Conservation (phyloP, 2,329 filamentous ascomycete species). For the Parascedosporium putredinis region DNA sequence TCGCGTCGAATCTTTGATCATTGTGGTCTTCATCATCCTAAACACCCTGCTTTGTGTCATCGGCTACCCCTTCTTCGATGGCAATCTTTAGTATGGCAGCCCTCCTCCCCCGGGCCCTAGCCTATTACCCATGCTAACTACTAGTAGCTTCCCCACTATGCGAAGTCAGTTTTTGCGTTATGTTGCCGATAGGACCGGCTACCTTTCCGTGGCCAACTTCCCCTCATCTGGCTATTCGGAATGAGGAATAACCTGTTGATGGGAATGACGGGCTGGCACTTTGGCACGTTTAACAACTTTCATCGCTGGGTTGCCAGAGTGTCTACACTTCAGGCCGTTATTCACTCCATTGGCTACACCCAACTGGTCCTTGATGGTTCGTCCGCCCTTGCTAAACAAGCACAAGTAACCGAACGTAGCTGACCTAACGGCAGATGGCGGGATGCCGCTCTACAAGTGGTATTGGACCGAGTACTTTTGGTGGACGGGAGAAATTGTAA, state of each 20-base stretch:
- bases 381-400: constrained; percentile 1
- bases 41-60: constrained; percentile 26
- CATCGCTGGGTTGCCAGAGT: constrained; percentile 57
- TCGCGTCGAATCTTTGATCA: constrained; percentile 29
- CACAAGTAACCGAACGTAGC: neutral
- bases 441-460: constrained; percentile 22
- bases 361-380: constrained; percentile 29
- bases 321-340: constrained; percentile 48
- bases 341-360: constrained; percentile 53
- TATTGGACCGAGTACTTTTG: constrained; percentile 36
- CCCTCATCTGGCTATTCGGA: constrained; percentile 55
- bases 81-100: constrained; percentile 28
- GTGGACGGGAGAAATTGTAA: constrained; percentile 36
- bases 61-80: constrained; percentile 26
- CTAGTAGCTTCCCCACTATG: constrained; percentile 22
- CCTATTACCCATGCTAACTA: neutral
- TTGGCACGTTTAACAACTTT: constrained; percentile 55
- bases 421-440: constrained; percentile 21
- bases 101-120: no score
- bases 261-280: constrained; percentile 60
- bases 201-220: constrained; percentile 55
- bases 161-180: constrained; percentile 37
- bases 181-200: constrained; percentile 52
- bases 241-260: constrained; percentile 56
- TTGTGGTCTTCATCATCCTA: constrained; percentile 25